Base-by-base conservation (phyloP, 164 flowering plant genomes). In the Taxillus chinensis region DNA sequence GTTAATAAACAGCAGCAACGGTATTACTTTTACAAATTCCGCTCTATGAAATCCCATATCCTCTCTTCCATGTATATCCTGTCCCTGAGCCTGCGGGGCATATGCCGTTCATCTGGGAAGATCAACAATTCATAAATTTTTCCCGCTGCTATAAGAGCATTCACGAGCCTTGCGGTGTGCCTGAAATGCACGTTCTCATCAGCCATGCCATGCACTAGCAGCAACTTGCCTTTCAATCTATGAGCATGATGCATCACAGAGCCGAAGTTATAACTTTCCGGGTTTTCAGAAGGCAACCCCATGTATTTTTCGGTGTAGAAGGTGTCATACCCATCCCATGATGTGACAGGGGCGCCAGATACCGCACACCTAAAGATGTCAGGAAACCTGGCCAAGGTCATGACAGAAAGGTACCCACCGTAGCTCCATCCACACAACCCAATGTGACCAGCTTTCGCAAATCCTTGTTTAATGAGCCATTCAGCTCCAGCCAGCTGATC, bases 361-460 rank as follows among this genome's bases (percentile, higher is more conserved):
- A 90, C 80, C 2, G 96, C 96, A 63, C 91, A 84, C 1, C 62
- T 50, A 73, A 93, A 93, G 10, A 79, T 67, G 14, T 85, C 86
- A 0, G 98, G 89, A 57, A 75, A 88, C 66, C 79, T 79, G 37
- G 84, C 81, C 55, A 90, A 57, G 8, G 79, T 55, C 79, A 85
- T 86, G 57, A 92, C 92, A 16, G 95, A 90, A 57, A 93, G 89
- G 59, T 80, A 93, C 10, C 97, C 98, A 14, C 98, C 97, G 60
- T 93, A 93, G 73, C 97, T 93, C 98, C 98, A 93, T 0, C 98
- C 98, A 17, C 90, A 90, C 48, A 93, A 2, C 39, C 97, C 98
- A 39, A 93, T 81, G 11, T 71, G 80, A 40, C 85, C 91, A 11
- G 57, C 71, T 73, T 82, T 68, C 37, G 98, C 80, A 14, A 88